Conservation (phyloP, 1,284 basidiomycete species). For the Melanopsichium pennsylvanicum region DNA sequence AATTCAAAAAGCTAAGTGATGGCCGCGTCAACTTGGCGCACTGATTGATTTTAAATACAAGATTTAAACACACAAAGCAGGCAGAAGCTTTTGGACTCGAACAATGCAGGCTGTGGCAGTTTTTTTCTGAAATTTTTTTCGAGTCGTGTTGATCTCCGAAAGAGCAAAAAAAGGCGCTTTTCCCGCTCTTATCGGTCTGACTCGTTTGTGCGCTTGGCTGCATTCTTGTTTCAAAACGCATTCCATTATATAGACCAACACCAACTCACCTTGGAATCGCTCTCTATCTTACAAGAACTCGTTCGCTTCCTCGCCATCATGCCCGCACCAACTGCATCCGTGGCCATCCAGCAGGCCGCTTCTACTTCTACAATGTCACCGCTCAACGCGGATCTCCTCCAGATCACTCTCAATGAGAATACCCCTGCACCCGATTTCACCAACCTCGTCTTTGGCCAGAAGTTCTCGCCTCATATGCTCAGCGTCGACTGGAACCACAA, state of each 20-base stretch:
- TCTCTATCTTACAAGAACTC: background rate
- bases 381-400: slow-evolving; percentile 44
- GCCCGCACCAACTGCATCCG: slow-evolving; percentile 20
- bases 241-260: background rate
- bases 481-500: slow-evolving; percentile 78
- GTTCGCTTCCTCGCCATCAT: slow-evolving; percentile 1
- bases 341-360: slow-evolving; percentile 11
- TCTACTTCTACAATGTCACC: slow-evolving; percentile 31
- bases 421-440: slow-evolving; percentile 51
- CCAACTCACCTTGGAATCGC: background rate
- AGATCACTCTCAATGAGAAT: slow-evolving; percentile 36
- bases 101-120: background rate
- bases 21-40: no score
- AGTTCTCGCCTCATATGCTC: slow-evolving; percentile 88
- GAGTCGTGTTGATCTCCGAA: background rate
- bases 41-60: no score
- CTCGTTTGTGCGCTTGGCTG: no score
- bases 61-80: no score
- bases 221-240: background rate
- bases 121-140: slow-evolving; percentile 3
- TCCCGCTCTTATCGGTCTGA: slow-evolving; percentile 16
- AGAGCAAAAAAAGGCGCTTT: slow-evolving; percentile 5
- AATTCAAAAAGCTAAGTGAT: no score
- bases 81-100: no score
- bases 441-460: slow-evolving; percentile 69